phyloP scores from a whole-genome alignment of 768 basidiomycete genomes.

The Pleurotus citrinopileatus region DNA sequence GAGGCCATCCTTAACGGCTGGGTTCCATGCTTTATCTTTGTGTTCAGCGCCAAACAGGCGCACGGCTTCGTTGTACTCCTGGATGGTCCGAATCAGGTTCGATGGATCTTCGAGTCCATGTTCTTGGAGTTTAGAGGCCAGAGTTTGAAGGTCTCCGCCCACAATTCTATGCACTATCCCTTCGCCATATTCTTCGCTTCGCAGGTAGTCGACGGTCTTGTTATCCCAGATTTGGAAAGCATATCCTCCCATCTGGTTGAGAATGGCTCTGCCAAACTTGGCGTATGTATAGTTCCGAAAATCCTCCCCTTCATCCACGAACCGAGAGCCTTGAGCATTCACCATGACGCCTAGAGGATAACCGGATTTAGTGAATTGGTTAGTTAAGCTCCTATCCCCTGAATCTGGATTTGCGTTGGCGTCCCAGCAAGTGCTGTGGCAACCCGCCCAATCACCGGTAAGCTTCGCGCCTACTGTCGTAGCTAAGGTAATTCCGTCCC shows the following conservation, averaged over 20 bases:
- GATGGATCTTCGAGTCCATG: slow-evolving; percentile 44
- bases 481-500: slow-evolving; percentile 61
- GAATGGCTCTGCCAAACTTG: slow-evolving; percentile 59
- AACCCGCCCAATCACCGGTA: slow-evolving; percentile 68
- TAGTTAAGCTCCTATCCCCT: slow-evolving; percentile 58
- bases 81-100: slow-evolving; percentile 43
- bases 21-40: slow-evolving; percentile 47
- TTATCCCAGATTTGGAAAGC: slow-evolving; percentile 70
- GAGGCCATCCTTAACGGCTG: slow-evolving; percentile 59
- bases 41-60: slow-evolving; percentile 31
- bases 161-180: slow-evolving; percentile 54
- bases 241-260: slow-evolving; percentile 53
- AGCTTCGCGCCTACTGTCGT: slow-evolving; percentile 47
- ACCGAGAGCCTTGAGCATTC: slow-evolving; percentile 53
- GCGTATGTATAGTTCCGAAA: slow-evolving; percentile 75
- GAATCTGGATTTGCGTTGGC: slow-evolving; percentile 48
- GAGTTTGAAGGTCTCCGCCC: slow-evolving; percentile 42
- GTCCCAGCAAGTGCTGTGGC: slow-evolving; percentile 74
- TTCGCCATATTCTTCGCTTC: slow-evolving; percentile 67
- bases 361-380: slow-evolving; percentile 73
- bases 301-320: slow-evolving; percentile 73
- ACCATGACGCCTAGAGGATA: slow-evolving; percentile 73
- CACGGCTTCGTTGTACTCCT: slow-evolving; percentile 50
- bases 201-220: slow-evolving; percentile 37
- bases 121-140: slow-evolving; percentile 43